Evolutionary conservation across 179 eudicot genomes (phyloP).

Genomic region (Beta lomatogona): DNA sequence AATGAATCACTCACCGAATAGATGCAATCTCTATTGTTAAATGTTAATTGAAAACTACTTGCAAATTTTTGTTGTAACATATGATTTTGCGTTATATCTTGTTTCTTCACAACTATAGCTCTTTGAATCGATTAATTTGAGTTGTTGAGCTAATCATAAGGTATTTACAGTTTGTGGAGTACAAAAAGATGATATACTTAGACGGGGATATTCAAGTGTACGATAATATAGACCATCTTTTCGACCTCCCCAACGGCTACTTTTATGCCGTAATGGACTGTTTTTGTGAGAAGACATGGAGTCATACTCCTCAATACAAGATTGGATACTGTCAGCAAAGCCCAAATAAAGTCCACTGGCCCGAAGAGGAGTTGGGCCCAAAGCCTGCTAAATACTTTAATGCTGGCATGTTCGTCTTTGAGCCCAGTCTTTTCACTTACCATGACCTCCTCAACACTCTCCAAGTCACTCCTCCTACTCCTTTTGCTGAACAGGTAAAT

Average conservation of each 20-base stretch:
- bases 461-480: constrained; percentile 40
- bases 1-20: too few relatives aligned
- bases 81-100: too few relatives aligned
- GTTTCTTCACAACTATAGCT: too few relatives aligned
- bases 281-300: constrained; percentile 54
- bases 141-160: background rate
- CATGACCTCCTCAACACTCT: constrained; percentile 38
- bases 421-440: constrained; percentile 41
- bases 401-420: constrained; percentile 55
- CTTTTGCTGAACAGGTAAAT: constrained; percentile 48
- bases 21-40: too few relatives aligned
- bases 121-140: too few relatives aligned
- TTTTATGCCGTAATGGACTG: constrained; percentile 54
- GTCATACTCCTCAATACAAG: constrained; percentile 40
- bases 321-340: constrained; percentile 49
- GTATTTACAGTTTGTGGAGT: constrained; percentile 47
- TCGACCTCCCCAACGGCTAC: constrained; percentile 46
- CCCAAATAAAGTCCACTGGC: constrained; percentile 39
- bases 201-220: constrained; percentile 56
- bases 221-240: constrained; percentile 50
- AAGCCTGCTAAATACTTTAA: constrained; percentile 46
- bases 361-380: constrained; percentile 38
- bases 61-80: too few relatives aligned
- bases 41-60: too few relatives aligned
- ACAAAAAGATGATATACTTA: constrained; percentile 47